Base-by-base conservation (phyloP, 345 rosid species). In the Rhizophora apiculata region DNA sequence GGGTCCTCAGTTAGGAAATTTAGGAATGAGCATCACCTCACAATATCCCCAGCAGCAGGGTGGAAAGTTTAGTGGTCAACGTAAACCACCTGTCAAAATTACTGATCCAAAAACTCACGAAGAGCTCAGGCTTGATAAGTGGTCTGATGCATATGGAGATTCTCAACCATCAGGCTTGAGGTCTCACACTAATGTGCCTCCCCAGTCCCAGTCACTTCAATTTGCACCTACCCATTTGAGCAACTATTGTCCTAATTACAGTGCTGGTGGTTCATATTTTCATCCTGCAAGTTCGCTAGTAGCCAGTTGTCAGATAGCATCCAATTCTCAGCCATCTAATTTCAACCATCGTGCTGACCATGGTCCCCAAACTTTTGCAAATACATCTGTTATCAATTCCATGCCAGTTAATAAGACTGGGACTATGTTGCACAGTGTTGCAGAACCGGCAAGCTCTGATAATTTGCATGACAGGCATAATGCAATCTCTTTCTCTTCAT, bases 91-190 rank as follows among this genome's bases (percentile, higher is more conserved):
- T 71, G 92, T 95, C 37, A 95, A 90, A 78, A 92, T 95, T 61
- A 92, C 97, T 73, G 92, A 95, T 80, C 98, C 99, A 4, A 92
- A 85, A 37, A 95, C 99, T 11, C 97, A 85, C 76, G 96, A 89
- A 77, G 98, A 95, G 87, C 84, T 90, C 79, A 87, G 91, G 84
- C 96, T 92, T 69, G 92, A 85, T 77, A 84, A 87, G 68, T 85
- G 88, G 34, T 75, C 88, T 39, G 96, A 90, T 75, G 36, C 78
- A 5, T 76, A 71, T 85, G 69, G 82, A 27, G 98, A 87, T 74
- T 82, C 82, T 64, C 86, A 85, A 37, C 68, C 85, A 64, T 76
- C 86, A 9, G 84, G 81, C 64, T 68, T 85, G 34, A 89, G 94
- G 76, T 75, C 86, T 30, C 93, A 86, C 79, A 74, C 86, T 60